Base-by-base conservation (phyloP, 441 rosid species). In the California macrophylla region DNA sequence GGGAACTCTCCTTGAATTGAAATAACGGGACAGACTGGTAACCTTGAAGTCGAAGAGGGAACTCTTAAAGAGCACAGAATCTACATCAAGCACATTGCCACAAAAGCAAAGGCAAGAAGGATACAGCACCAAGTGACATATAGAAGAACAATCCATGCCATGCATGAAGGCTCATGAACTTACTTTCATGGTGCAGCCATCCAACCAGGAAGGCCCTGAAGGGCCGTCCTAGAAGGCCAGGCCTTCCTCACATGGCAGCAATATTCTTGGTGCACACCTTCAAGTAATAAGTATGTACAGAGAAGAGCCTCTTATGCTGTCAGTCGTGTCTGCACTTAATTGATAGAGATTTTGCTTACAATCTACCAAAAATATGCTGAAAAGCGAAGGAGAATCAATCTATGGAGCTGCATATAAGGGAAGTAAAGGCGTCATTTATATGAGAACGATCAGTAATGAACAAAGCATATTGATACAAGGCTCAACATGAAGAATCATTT, bases 1-100 rank as follows among this genome's bases (percentile, higher is more conserved):
- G 45, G 45, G 45, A 38, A 38, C 45, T 38, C 45, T 38, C 8
- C 38, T 32, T 8, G n/a, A n/a, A n/a, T n/a, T n/a, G n/a, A n/a
- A n/a, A n/a, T n/a, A n/a, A n/a, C n/a, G n/a, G n/a, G n/a, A n/a
- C n/a, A 38, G 13, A 38, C 12, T 1, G 10, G 58, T n/a, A 50
- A 18, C 23, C 58, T 50, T 50, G 58, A 50, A 50, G 58, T 50
- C 7, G 58, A 50, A 50, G 58, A 50, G 58, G 58, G 58, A 50
- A 50, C 58, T 50, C 58, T 50, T 18, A 50, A 47, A 47, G 58
- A 50, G 18, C 23, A 50, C 58, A 50, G 5, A 50, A 50, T 6
- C 58, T 50, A 50, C 21, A 50, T 50, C 23, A 5, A 50, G 58
- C 58, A n/a, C 58, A 16, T 50, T 45, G 54, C 18, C 18, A n/a